Conservation (phyloP, 2,329 filamentous ascomycete species). For the Microascus cirrosus region DNA sequence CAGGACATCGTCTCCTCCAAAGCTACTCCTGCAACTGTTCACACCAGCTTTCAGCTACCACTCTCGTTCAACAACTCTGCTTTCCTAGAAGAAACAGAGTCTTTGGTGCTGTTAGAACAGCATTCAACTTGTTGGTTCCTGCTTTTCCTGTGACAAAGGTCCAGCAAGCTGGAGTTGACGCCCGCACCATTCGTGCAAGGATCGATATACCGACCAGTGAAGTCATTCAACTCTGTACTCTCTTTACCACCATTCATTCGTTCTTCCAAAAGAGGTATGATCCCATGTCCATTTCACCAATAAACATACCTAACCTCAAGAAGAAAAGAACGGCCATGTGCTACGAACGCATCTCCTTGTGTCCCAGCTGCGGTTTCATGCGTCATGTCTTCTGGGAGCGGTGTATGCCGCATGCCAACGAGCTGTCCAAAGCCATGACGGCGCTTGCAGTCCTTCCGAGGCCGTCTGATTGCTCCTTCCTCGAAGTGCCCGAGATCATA, state of each 20-base stretch:
- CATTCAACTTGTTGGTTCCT: no score
- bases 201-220: background rate
- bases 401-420: constrained; percentile 6
- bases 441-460: background rate
- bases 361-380: constrained; percentile 8
- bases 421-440: background rate
- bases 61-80: background rate
- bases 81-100: no score
- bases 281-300: background rate
- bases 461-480: background rate
- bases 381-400: constrained; percentile 9
- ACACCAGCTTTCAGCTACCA: background rate
- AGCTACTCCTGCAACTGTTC: background rate
- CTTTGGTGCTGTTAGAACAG: no score
- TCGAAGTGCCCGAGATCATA: background rate
- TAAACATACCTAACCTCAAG: background rate
- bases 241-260: background rate
- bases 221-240: background rate
- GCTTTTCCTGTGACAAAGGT: background rate
- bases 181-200: background rate
- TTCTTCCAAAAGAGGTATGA: background rate
- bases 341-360: constrained; percentile 8
- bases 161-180: background rate
- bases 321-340: constrained; percentile 7
- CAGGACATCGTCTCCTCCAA: background rate